These are phyloP conservation scores for Senna siamea DNA, from an alignment of 306 rosid genomes.

Conservation along the genomic window DNA sequence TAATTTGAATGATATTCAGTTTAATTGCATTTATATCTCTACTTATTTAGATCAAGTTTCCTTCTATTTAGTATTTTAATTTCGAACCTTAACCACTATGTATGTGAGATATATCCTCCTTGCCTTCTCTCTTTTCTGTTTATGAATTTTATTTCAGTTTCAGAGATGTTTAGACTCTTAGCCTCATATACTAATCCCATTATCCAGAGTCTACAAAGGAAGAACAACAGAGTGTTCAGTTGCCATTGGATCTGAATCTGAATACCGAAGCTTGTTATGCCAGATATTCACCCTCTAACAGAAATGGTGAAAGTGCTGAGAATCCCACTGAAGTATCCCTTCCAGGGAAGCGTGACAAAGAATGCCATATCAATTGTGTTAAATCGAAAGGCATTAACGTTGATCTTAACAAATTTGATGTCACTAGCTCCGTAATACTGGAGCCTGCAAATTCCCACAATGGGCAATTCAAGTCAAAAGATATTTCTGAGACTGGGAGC, in stretches of 20 bases:
- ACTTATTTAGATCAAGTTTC: neutral
- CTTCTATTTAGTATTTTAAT: neutral
- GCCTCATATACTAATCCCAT: slow-evolving; percentile 44
- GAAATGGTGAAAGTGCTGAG: slow-evolving; percentile 40
- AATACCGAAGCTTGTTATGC: slow-evolving; percentile 49
- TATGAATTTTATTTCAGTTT: neutral
- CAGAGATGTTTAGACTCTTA: neutral
- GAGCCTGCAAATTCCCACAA: slow-evolving; percentile 46
- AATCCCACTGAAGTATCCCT: slow-evolving; percentile 33
- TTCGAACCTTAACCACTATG: neutral
- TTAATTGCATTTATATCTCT: neutral
- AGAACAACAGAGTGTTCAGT: slow-evolving; percentile 44
- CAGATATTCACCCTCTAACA: slow-evolving; percentile 35
- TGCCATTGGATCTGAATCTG: slow-evolving; percentile 66
- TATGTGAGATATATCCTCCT: neutral
- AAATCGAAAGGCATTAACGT: slow-evolving; percentile 53
- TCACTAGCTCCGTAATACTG: slow-evolving; percentile 52
- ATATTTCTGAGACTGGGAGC: slow-evolving; percentile 75
- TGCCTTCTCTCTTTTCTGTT: neutral
- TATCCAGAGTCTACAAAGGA: slow-evolving; percentile 26
- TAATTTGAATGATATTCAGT: neutral
- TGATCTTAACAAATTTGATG: slow-evolving; percentile 70
- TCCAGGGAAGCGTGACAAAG: slow-evolving; percentile 38
- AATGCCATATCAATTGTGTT: slow-evolving; percentile 10
- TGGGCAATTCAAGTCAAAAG: slow-evolving; percentile 55